Percentiles rank a stretch among this genome's conserved stretches.
Conservation (phyloP, 2,329 filamentous ascomycete species). For the Colletotrichum coccodes region DNA sequence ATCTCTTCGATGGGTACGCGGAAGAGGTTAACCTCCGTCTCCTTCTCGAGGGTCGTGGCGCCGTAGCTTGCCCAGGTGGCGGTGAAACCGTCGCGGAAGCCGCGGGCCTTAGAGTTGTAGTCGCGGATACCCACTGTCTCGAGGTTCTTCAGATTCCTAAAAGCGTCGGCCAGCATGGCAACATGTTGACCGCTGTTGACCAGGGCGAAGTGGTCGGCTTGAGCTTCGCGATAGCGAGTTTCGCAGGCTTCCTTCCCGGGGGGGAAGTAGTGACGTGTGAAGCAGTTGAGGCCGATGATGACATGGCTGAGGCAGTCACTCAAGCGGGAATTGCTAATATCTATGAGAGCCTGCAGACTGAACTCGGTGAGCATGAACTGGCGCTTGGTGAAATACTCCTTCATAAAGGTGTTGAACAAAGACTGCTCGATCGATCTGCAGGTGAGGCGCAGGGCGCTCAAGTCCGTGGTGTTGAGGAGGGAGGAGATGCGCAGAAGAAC, state of each 20-base stretch:
- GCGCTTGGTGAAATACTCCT: slow-evolving; percentile 72
- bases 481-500: slow-evolving; percentile 65
- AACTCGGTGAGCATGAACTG: slow-evolving; percentile 72
- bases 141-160: slow-evolving; percentile 64
- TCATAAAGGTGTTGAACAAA: slow-evolving; percentile 65
- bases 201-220: slow-evolving; percentile 42
- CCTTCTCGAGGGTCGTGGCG: slow-evolving; percentile 45
- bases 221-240: slow-evolving; percentile 32
- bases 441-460: slow-evolving; percentile 62
- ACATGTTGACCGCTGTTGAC: slow-evolving; percentile 56
- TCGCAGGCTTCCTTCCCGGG: slow-evolving; percentile 26
- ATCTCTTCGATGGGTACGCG: slow-evolving; percentile 7
- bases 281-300: slow-evolving; percentile 57
- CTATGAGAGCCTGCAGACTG: slow-evolving; percentile 64
- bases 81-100: slow-evolving; percentile 54
- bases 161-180: slow-evolving; percentile 66
- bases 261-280: slow-evolving; percentile 26
- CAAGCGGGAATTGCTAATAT: slow-evolving; percentile 61
- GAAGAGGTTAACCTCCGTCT: slow-evolving; percentile 43
- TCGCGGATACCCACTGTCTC: slow-evolving; percentile 68
- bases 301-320: slow-evolving; percentile 53
- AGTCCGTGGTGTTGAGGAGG: slow-evolving; percentile 64
- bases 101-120: slow-evolving; percentile 59
- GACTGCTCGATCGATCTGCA: slow-evolving; percentile 65
- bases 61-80: slow-evolving; percentile 67